These are phyloP conservation scores for Chaetothyriales sp. DNA, from an alignment of 2,329 filamentous ascomycete genomes.

Conservation along the genomic window DNA sequence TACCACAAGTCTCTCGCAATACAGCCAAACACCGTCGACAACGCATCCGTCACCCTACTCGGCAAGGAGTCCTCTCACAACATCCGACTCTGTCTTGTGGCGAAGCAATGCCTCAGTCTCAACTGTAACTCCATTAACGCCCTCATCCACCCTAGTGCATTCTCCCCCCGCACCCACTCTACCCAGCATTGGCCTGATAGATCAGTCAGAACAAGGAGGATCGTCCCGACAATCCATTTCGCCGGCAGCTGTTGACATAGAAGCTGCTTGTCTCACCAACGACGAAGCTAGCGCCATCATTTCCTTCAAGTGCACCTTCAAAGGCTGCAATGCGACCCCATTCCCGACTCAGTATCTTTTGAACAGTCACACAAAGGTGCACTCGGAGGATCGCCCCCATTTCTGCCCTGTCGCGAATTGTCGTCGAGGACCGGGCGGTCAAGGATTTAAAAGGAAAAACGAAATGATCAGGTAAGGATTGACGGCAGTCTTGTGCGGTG, in stretches of 20 bases:
- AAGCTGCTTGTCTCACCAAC: neutral
- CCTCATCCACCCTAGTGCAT: neutral
- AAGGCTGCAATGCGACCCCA: constrained; percentile 41
- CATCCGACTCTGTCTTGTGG: neutral
- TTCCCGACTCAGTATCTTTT: constrained; percentile 52
- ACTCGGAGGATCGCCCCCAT: constrained; percentile 47
- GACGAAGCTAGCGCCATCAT: constrained; percentile 6
- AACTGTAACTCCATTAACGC: neutral
- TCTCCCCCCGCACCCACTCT: neutral
- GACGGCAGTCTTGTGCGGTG: neutral
- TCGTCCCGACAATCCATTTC: neutral
- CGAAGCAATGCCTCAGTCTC: neutral
- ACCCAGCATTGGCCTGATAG: neutral
- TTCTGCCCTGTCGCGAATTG: constrained; percentile 47
- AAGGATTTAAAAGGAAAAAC: constrained; percentile 54
- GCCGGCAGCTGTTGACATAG: neutral
- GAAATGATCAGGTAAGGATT: constrained; percentile 41
- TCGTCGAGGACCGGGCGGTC: constrained; percentile 44
- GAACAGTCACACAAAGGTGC: constrained; percentile 45
- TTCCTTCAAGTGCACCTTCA: constrained; percentile 38
- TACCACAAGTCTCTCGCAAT: constrained; percentile 18
- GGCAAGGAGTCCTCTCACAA: constrained; percentile 25
- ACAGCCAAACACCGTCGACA: constrained; percentile 20
- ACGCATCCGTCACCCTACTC: constrained; percentile 23
- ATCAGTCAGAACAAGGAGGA: constrained; percentile 1